These are phyloP conservation scores for Neopestalotiopsis rosae DNA, from an alignment of 2,329 filamentous ascomycete species.

Conservation along the genomic window DNA sequence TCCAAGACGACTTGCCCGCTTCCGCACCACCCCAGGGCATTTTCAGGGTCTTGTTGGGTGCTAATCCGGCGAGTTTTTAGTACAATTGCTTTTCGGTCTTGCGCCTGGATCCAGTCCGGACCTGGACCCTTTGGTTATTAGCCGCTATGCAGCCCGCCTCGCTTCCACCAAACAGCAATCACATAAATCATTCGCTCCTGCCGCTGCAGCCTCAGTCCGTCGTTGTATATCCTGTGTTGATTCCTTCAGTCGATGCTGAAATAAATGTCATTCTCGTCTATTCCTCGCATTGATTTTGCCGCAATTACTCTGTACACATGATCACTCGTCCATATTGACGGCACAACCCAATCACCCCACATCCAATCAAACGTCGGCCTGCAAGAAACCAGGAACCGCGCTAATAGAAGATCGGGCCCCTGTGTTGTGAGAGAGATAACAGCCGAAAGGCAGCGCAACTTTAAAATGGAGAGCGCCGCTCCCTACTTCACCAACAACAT, in stretches of 20 bases:
- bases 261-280: background rate
- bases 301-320: background rate
- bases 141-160: conserved; percentile 3
- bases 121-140: background rate
- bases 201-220: background rate
- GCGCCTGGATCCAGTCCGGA: background rate
- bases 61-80: background rate
- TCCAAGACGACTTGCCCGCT: background rate
- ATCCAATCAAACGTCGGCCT: conserved; percentile 7
- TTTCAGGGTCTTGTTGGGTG: background rate
- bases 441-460: conserved; percentile 1
- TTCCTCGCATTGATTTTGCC: conserved; percentile 1
- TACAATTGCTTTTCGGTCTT: background rate
- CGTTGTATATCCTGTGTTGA: background rate
- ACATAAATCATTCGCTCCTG: background rate
- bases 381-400: conserved; percentile 8
- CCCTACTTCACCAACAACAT: conserved; percentile 34
- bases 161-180: background rate
- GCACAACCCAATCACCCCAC: conserved; percentile 6
- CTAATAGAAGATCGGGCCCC: conserved; percentile 16
- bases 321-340: conserved; percentile 1
- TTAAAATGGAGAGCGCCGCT: conserved; percentile 18
- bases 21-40: background rate
- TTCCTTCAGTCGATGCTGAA: background rate
- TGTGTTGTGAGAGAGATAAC: conserved; percentile 8